These are phyloP conservation scores for Knufia fluminis DNA, from an alignment of 2,329 filamentous ascomycete genomes.

Conservation along the genomic window DNA sequence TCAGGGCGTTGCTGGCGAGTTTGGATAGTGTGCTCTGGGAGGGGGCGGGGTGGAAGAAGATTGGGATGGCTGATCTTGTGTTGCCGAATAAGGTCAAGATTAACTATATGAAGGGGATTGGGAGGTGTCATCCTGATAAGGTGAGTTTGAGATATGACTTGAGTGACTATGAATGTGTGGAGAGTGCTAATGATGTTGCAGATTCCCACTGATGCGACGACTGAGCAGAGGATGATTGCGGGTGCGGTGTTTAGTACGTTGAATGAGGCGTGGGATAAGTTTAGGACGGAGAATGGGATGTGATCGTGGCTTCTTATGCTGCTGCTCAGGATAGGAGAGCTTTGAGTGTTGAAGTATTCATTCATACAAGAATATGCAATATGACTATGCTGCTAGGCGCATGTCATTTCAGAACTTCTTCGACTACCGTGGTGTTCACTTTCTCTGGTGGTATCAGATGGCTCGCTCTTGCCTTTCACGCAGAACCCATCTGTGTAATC, in stretches of 20 bases:
- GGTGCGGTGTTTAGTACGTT: constrained; percentile 55
- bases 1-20: constrained; percentile 77
- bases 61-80: constrained; percentile 86
- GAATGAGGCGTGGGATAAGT: constrained; percentile 62
- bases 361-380: neutral
- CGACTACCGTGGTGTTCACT: neutral
- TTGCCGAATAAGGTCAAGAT: constrained; percentile 95
- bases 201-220: constrained; percentile 56
- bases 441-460: too few species aligned
- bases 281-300: constrained; percentile 49
- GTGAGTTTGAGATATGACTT: too few species aligned
- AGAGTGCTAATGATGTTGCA: constrained; percentile 22
- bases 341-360: neutral
- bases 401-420: too few species aligned
- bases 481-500: too few species aligned
- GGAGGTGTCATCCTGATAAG: constrained; percentile 97
- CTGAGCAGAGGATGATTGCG: constrained; percentile 59
- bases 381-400: neutral
- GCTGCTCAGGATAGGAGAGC: too few species aligned
- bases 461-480: too few species aligned
- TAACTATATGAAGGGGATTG: constrained; percentile 97
- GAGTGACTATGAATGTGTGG: too few species aligned
- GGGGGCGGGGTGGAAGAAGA: constrained; percentile 90
- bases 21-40: constrained; percentile 87
- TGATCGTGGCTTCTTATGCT: too few species aligned